Conservation (phyloP, 768 basidiomycete species). For the Gymnopilus junonius region DNA sequence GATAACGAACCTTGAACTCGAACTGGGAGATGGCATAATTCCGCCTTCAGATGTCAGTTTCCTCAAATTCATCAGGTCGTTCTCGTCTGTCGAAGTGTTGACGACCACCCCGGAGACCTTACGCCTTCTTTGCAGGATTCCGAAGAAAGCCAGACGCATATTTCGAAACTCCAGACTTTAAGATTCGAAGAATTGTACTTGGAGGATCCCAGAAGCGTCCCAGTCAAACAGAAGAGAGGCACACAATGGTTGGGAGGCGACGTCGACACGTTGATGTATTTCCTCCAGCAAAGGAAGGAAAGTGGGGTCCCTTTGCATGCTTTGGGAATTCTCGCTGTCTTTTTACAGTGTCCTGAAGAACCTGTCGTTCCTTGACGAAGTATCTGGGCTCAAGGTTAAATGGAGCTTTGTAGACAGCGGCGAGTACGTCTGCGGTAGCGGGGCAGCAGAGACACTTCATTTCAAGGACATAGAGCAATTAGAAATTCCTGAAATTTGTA, state of each 20-base stretch:
- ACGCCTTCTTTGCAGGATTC: neutral
- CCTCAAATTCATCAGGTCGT: neutral
- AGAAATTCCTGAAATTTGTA: too few species aligned
- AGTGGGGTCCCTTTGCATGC: neutral
- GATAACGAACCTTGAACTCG: neutral
- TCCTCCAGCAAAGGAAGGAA: neutral
- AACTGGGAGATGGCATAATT: neutral
- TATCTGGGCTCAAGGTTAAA: neutral
- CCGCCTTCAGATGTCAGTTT: neutral
- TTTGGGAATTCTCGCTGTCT: neutral
- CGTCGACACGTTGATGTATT: neutral
- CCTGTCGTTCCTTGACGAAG: neutral
- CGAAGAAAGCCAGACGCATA: neutral
- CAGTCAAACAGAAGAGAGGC: neutral
- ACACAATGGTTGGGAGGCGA: neutral
- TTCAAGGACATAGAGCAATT: too few species aligned
- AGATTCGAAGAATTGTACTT: neutral
- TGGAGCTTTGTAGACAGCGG: neutral
- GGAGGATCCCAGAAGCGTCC: neutral
- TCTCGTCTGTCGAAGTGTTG: neutral
- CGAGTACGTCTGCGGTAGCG: neutral
- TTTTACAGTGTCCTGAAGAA: neutral
- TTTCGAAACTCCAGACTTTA: neutral
- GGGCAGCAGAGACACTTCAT: neutral
- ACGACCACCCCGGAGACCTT: neutral